Evolutionary conservation across 495 filamentous ascomycete genomes (phyloP), one percentile per base, ranked within the genome.

Genomic region (Trichoderma orchidacearum): DNA sequence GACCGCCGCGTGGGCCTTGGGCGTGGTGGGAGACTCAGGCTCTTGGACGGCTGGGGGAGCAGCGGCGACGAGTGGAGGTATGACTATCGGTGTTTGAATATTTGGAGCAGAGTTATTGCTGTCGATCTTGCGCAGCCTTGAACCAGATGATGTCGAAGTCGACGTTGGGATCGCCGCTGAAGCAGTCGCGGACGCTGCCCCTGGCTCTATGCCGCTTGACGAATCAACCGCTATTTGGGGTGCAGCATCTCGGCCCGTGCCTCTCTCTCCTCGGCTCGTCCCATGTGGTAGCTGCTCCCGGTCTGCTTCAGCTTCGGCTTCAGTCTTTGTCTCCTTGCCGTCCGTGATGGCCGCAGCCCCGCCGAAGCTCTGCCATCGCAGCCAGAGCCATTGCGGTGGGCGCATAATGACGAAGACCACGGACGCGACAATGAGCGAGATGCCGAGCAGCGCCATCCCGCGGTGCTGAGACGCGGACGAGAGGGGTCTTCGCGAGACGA

Each of bases 381-480:
- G 66, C 54, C 61, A 55, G 18, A 75, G 57, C 59, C 69, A 70
- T 7, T 72, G 66, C 30, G 73, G 75, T 58, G 70, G 72, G 53
- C 69, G 68, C 56, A 79, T 74, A 54, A 72, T 68, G 54, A 80
- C 62, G 51, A 76, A 71, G 13, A 80, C 68, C 32, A 81, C 56
- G 0, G 79, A 79, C 18, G 74, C 79, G 56, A 81, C 63, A 58
- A 82, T 67, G 21, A 81, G 62, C 5, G 78, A 77, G 53, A 81
- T 61, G 54, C 77, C 79, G 21, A 83, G 58, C 56, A 79, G 64
- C 62, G 69, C 73, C 77, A 80, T 81, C 6, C 30, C 61, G 61
- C 53, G 56, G 52, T 50, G 1, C 32, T 45, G 53, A 54, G 35
- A 35, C 30, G 18, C n/a, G n/a, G n/a, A n/a, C n/a, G n/a, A n/a